phyloP scores from a whole-genome alignment of 1,139 yeast species.

The Pichia sp. region DNA sequence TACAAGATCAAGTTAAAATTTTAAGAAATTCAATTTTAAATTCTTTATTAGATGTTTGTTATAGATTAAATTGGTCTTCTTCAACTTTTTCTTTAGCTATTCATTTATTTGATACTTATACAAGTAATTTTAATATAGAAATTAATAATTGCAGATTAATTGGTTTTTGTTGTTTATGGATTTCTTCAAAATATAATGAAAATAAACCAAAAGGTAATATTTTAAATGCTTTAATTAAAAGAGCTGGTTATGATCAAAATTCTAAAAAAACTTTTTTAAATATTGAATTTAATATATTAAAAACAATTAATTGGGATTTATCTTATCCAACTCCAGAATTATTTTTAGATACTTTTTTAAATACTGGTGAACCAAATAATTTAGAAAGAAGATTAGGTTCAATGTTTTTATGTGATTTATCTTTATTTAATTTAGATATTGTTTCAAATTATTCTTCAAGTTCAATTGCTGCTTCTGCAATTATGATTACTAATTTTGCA shows the following conservation, averaged over 20 bases:
- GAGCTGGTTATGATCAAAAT: slow-evolving; percentile 57
- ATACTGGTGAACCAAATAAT: slow-evolving; percentile 31
- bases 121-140: slow-evolving; percentile 44
- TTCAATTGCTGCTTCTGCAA: slow-evolving; percentile 51
- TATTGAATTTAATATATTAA: slow-evolving; percentile 63
- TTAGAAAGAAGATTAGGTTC: slow-evolving; percentile 51
- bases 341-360: slow-evolving; percentile 50
- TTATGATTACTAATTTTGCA: slow-evolving; percentile 25
- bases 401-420: slow-evolving; percentile 57
- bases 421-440: slow-evolving; percentile 56
- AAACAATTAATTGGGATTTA: slow-evolving; percentile 51
- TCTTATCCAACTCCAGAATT: slow-evolving; percentile 55
- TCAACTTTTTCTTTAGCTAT: slow-evolving; percentile 52
- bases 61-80: slow-evolving; percentile 42
- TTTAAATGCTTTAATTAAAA: slow-evolving; percentile 46
- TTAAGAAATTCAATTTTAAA: slow-evolving; percentile 35
- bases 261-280: slow-evolving; percentile 54
- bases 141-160: slow-evolving; percentile 58
- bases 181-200: slow-evolving; percentile 66
- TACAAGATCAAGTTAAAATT: slow-evolving; percentile 16
- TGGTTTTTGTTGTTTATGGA: slow-evolving; percentile 70
- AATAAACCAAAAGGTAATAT: slow-evolving; percentile 61
- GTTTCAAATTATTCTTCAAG: slow-evolving; percentile 51
- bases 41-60: slow-evolving; percentile 46
- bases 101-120: slow-evolving; percentile 47